Conservation (phyloP, 2,329 filamentous ascomycete genomes). For the Remersonia thermophila region DNA sequence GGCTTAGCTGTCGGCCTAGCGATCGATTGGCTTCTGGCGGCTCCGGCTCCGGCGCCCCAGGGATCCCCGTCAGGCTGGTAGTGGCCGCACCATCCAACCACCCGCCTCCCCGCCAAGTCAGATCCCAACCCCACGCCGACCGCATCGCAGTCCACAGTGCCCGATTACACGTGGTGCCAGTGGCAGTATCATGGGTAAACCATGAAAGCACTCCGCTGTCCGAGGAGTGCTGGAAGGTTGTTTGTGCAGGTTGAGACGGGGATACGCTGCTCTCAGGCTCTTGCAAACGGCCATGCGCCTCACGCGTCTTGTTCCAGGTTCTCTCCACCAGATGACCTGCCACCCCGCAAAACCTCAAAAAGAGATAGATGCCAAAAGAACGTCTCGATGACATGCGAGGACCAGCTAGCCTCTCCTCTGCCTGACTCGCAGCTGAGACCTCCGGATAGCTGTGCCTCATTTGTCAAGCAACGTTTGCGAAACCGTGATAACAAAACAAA, state of each 20-base stretch:
- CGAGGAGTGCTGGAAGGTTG: too few species aligned
- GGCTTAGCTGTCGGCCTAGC: constrained; percentile 6
- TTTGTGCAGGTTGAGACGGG: too few species aligned
- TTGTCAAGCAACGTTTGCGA: too few species aligned
- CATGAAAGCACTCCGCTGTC: constrained; percentile 7
- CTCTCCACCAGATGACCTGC: too few species aligned
- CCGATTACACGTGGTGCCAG: constrained; percentile 22
- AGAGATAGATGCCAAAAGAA: constrained; percentile 2
- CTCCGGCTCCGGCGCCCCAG: constrained; percentile 11
- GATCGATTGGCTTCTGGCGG: constrained; percentile 11
- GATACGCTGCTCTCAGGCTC: too few species aligned
- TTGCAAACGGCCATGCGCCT: too few species aligned
- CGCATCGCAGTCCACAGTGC: constrained; percentile 10
- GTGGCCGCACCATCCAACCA: neutral
- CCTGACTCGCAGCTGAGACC: too few species aligned
- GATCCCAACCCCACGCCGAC: constrained; percentile 14
- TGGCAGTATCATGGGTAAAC: constrained; percentile 11
- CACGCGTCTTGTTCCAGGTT: neutral
- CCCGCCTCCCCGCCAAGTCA: neutral
- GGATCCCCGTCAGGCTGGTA: neutral
- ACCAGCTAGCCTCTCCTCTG: too few species aligned
- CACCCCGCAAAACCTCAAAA: too few species aligned
- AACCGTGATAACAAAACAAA: too few species aligned
- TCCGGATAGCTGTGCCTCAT: too few species aligned
- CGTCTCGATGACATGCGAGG: neutral